Evolutionary conservation across 768 basidiomycete species (phyloP), one percentile per base, ranked within the genome.

Genomic region (Tulasnella calospora): DNA sequence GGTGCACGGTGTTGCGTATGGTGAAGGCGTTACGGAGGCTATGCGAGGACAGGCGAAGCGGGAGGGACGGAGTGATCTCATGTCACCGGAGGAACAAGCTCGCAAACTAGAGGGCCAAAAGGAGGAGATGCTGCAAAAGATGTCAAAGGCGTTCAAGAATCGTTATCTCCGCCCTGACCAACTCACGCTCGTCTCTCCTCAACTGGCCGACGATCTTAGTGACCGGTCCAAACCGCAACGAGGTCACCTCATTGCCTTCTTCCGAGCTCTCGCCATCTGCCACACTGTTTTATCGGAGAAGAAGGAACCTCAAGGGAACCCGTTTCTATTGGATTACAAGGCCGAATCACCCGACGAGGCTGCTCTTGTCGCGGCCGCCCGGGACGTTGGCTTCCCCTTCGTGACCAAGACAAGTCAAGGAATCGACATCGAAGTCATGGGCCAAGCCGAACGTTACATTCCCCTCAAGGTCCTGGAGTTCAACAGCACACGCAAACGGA

Each of bases 281-380:
- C 97, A 99, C 83, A 92, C 90, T 21, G 97, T 98, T 67, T 88
- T 98, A 15, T 88, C 95, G 0, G 95, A 97, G 80, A 88, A 86
- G 74, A 89, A 92, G 0, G 91, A 93, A 41, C 88, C 90, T 0
- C 83, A 87, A 77, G 85, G 85, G 33, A 84, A 90, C 4, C 93
- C 94, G 0, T 89, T 88, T 82, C 83, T 86, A 12, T 83, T 97
- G 77, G 89, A 92, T 79, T 99, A 98, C 87, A 99, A 98, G 85
- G 97, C 97, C 5, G 96, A 99, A 85, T 94, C 92, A 4, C 96
- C 95, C 0, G 96, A 98, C 82, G 97, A 98, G 83, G 94, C 95
- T 30, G 97, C 97, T 17, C 88, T 99, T 44, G 97, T 99, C 12
- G 92, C 89, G 40, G 95, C 94, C 12, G 96, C 97, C 21, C 88